Evolutionary conservation across 768 basidiomycete genomes (phyloP).

Genomic region (Leccinum boreale): DNA sequence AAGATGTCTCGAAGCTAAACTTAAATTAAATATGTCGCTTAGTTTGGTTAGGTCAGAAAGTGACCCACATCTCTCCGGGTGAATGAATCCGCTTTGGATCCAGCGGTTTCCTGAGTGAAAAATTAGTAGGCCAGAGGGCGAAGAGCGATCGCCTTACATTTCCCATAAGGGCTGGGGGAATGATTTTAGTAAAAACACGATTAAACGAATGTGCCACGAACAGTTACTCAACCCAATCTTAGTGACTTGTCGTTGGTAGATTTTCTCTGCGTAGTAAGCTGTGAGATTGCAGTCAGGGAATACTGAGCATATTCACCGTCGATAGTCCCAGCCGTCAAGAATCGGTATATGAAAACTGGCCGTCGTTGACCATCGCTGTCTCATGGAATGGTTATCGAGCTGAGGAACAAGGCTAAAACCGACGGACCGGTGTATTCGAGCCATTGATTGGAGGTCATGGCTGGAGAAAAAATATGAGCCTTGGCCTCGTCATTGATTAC

Average conservation of each 20-base stretch:
- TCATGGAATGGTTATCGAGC: slow-evolving; percentile 8
- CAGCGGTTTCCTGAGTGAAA: slow-evolving; percentile 36
- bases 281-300: background rate
- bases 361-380: slow-evolving; percentile 89
- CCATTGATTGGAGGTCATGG: slow-evolving; percentile 96
- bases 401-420: background rate
- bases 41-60: background rate
- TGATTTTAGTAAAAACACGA: slow-evolving; percentile 8
- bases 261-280: slow-evolving; percentile 59
- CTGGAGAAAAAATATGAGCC: slow-evolving; percentile 33
- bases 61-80: slow-evolving; percentile 74
- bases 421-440: slow-evolving; percentile 83
- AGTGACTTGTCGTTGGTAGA: slow-evolving; percentile 91
- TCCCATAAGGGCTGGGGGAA: slow-evolving; percentile 62
- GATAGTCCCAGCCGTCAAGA: slow-evolving; percentile 85
- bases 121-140: slow-evolving; percentile 6
- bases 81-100: slow-evolving; percentile 81
- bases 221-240: slow-evolving; percentile 89
- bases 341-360: slow-evolving; percentile 85
- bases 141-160: slow-evolving; percentile 38
- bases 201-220: slow-evolving; percentile 37
- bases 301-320: slow-evolving; percentile 53
- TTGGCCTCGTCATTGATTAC: no score
- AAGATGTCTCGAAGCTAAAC: slow-evolving; percentile 87
- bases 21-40: slow-evolving; percentile 1